These are phyloP conservation scores for Aspergillus nidulans DNA, from an alignment of 495 filamentous ascomycete genomes.

Conservation along the genomic window DNA sequence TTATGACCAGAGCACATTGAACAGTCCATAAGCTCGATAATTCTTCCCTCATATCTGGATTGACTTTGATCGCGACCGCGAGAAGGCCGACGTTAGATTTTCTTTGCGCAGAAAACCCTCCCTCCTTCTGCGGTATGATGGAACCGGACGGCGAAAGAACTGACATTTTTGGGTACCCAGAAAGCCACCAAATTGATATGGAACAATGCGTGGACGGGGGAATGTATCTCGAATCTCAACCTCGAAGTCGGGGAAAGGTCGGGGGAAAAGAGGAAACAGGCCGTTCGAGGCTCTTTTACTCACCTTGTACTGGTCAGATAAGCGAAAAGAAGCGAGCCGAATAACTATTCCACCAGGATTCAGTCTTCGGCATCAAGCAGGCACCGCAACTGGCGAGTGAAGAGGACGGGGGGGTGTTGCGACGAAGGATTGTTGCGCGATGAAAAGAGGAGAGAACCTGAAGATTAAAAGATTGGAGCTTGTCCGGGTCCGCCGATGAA, in stretches of 20 bases:
- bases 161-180: not conserved
- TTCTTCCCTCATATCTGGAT: not conserved
- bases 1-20: not conserved
- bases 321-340: conserved; percentile 29
- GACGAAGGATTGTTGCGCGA: conserved; percentile 23
- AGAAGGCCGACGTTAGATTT: conserved; percentile 3
- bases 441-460: conserved; percentile 11
- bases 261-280: conserved; percentile 15
- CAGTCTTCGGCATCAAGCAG: conserved; percentile 18
- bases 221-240: conserved; percentile 9
- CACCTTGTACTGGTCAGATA: conserved; percentile 28
- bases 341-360: conserved; percentile 27
- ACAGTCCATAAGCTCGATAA: not conserved
- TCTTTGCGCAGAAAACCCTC: conserved; percentile 3
- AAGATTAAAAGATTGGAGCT: conserved; percentile 9
- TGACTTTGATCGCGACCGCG: conserved; percentile 19
- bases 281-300: conserved; percentile 25
- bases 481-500: conserved; percentile 18
- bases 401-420: conserved; percentile 13
- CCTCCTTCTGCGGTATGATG: not conserved
- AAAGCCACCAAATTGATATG: not conserved
- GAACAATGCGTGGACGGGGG: not conserved
- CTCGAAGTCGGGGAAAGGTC: conserved; percentile 11
- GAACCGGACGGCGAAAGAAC: not conserved
- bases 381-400: conserved; percentile 19